phyloP scores from a whole-genome alignment of 371 early-diverging fungal species.

The Zopfochytrium polystomum region DNA sequence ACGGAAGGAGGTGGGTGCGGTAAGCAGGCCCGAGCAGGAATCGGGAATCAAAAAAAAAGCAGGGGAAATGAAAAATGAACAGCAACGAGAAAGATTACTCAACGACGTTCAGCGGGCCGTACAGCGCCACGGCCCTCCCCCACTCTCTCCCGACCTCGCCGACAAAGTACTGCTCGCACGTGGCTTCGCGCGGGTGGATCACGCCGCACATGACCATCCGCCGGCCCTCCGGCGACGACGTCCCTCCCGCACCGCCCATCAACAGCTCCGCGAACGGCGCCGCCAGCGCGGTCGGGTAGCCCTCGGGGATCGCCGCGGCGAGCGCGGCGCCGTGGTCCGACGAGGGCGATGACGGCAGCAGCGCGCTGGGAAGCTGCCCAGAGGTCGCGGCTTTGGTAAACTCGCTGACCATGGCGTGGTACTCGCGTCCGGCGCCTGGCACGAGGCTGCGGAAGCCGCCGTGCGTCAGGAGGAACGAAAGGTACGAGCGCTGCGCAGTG shows the following conservation, averaged over 20 bases:
- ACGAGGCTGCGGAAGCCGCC: conserved; percentile 48
- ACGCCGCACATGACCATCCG: conserved; percentile 68
- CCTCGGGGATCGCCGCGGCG: conserved; percentile 18
- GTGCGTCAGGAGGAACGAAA: conserved; percentile 64
- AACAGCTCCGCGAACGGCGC: conserved; percentile 4
- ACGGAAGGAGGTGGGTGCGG: no score
- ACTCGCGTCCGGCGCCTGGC: conserved; percentile 21
- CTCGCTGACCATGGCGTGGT: conserved; percentile 20
- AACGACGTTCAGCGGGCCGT: conserved; percentile 68
- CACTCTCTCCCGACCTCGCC: conserved; percentile 50
- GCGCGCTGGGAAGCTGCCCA: conserved; percentile 13
- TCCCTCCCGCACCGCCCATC: no score
- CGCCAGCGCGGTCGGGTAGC: conserved; percentile 20
- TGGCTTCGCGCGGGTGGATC: conserved; percentile 67
- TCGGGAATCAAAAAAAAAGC: no score
- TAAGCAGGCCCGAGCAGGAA: no score
- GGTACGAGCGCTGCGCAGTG: conserved; percentile 53
- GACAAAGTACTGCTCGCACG: conserved; percentile 44
- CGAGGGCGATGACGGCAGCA: no score
- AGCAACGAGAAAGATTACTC: not conserved
- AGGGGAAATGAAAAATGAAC: not conserved
- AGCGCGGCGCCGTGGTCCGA: conserved; percentile 1
- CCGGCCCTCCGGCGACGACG: no score
- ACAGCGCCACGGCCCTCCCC: conserved; percentile 49
- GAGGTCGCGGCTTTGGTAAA: conserved; percentile 11